Evolutionary conservation across 2,329 filamentous ascomycete species (phyloP).

Genomic region (Aureobasidium subglaciale): DNA sequence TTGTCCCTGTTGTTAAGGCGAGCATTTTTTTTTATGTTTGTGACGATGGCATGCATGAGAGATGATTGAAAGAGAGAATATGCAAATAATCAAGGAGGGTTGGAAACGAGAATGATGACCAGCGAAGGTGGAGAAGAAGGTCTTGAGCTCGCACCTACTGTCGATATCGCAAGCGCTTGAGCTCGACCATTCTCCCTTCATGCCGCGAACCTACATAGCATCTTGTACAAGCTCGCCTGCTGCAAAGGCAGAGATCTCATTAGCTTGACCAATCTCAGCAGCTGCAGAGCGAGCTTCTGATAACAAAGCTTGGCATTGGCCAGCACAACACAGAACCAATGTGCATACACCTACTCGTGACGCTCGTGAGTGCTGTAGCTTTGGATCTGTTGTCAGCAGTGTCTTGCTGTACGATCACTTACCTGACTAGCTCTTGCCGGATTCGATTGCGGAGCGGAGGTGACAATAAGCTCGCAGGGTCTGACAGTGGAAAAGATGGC

Average conservation of each 20-base stretch:
- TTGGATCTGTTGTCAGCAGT: neutral
- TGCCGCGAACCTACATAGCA: neutral
- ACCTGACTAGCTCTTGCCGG: neutral
- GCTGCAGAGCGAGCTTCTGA: neutral
- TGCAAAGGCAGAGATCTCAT: slow-evolving; percentile 15
- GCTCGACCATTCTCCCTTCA: neutral
- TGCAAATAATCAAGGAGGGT: slow-evolving; percentile 4
- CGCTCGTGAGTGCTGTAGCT: neutral
- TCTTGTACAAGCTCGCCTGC: neutral
- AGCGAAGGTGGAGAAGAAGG: neutral
- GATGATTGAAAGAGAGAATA: neutral
- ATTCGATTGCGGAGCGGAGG: neutral
- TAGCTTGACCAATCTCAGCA: slow-evolving; percentile 16
- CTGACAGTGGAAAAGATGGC: no score
- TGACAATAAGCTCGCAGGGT: neutral
- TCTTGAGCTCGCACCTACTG: slow-evolving; percentile 12
- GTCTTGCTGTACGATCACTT: neutral
- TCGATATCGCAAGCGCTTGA: slow-evolving; percentile 5
- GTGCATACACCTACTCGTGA: neutral
- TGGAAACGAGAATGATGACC: neutral
- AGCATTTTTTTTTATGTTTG: slow-evolving; percentile 2
- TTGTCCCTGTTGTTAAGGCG: neutral
- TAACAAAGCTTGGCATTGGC: neutral
- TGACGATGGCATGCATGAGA: slow-evolving; percentile 2
- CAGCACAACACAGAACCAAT: neutral